Conservation (phyloP, 208 protist species). For the Trypanosoma grayi region DNA sequence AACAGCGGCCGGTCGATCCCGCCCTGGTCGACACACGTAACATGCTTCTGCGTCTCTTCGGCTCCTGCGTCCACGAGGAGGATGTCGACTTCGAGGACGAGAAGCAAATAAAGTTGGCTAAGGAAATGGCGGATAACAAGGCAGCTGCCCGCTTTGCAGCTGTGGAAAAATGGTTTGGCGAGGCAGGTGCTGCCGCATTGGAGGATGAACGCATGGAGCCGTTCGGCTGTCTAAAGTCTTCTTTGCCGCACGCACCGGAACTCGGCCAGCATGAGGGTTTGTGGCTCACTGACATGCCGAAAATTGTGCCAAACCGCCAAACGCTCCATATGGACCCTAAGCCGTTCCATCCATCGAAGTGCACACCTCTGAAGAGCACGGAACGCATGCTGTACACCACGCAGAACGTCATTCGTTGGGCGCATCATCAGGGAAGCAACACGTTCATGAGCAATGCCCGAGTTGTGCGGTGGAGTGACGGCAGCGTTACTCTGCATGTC, state of each 20-base stretch:
- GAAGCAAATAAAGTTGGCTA: slow-evolving; percentile 27
- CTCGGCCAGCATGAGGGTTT: slow-evolving; percentile 25
- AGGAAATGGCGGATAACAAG: slow-evolving; percentile 25
- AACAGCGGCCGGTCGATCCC: slow-evolving; percentile 34
- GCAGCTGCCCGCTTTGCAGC: slow-evolving; percentile 19
- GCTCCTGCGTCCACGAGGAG: slow-evolving; percentile 35
- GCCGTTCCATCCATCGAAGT: slow-evolving; percentile 53
- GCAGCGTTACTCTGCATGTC: slow-evolving; percentile 76
- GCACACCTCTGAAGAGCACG: slow-evolving; percentile 56
- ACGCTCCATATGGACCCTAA: slow-evolving; percentile 80
- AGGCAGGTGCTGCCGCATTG: slow-evolving; percentile 34
- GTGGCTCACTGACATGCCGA: slow-evolving; percentile 86
- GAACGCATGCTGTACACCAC: slow-evolving; percentile 76
- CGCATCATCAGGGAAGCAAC: slow-evolving; percentile 32
- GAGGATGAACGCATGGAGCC: slow-evolving; percentile 29
- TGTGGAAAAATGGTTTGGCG: slow-evolving; percentile 62
- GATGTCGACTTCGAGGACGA: slow-evolving; percentile 53
- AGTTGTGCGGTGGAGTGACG: slow-evolving; percentile 84
- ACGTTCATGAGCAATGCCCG: slow-evolving; percentile 74
- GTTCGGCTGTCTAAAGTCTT: slow-evolving; percentile 49
- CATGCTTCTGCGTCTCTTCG: slow-evolving; percentile 60
- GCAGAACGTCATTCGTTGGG: slow-evolving; percentile 83
- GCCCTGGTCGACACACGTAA: slow-evolving; percentile 54
- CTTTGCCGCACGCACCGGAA: slow-evolving; percentile 20
- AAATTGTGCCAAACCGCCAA: slow-evolving; percentile 77